Base-by-base conservation (phyloP, 495 filamentous ascomycete genomes). In the Barbatosphaeria neglecta region DNA sequence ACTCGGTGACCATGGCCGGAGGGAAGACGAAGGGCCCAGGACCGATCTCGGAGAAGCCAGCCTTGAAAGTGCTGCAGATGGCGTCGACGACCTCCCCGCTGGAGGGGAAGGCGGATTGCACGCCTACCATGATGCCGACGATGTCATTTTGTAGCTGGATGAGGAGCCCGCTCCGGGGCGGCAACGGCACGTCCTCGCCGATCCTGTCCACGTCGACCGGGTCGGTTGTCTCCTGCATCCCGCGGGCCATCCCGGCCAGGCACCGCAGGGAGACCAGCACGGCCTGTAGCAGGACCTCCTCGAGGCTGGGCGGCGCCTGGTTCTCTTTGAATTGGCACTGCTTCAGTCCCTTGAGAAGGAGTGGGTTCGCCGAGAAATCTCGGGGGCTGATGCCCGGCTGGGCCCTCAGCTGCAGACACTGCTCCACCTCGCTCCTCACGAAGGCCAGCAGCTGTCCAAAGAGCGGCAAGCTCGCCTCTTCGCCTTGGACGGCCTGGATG, bases 11-110 rank as follows among this genome's bases (percentile, higher is more conserved):
- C 38, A 84, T 67, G 6, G 73, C 67, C 0, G 86, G 77, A 6
- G 86, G 71, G 64, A 96, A 76, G 46, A 90, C 78, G 65, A 96
- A 81, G 28, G 87, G 64, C 0, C 86, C 86, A 3, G 86, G 82
- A 11, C 76, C 75, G 1, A 68, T 75, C 60, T 97, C 92, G 2
- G 81, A 82, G 55, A 86, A 90, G 0, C 90, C 90, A 16, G 82
- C 76, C 47, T 81, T 80, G 45, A 90, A 69, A 24, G 93, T 79
- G 49, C 76, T 74, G 63, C 87, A 94, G 19, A 80, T 78, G 20
- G 77, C 75, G 56, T 92, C 87, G 17, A 89, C 76, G 16, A 90
- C 77, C 38, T 84, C 81, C 27, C 77, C 75, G 48, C 82, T 78
- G 43, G 72, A 60, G 3, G 70, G 69, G 50, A 87, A 79, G 20